Base-by-base conservation (phyloP, 352 stramenopile species). In the Globisporangium ultimum region DNA sequence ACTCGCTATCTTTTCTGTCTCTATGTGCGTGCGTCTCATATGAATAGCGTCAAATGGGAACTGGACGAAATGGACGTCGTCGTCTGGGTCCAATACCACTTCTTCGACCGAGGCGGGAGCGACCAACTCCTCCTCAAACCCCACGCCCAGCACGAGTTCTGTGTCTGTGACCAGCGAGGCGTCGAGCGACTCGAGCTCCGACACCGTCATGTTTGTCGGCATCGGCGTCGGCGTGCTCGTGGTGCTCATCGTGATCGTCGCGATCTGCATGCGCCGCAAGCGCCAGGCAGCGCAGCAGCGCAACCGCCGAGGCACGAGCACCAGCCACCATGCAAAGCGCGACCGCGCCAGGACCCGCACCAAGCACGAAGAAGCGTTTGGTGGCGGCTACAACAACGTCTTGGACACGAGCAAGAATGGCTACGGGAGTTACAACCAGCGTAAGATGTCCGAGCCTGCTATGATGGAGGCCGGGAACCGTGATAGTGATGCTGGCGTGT, bases 221-320 rank as follows among this genome's bases (percentile, higher is more conserved):
- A 88, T 88, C 47, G 76, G 74, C 12, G 68, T 80, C 17, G 80
- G 76, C 24, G 78, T 61, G 15, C 51, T 86, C n/a, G 47, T 88
- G 5, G 61, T 87, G 11, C 18, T 88, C 12, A 55, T 86, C 28
- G 60, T 88, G 28, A 32, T 86, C n/a, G n/a, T 74, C 34, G 63
- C 80, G 53, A 49, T 86, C 17, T 84, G 76, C 13, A 60, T 57
- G 40, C 72, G 75, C 24, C 69, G 76, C 43, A 84, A 84, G 55
- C 57, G 52, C 18, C 53, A 61, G 52, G 24, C 36, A 34, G 34
- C 28, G 28, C 28, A 36, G 28, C 28, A 36, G 28, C 28, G 28
- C 28, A 36, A 36, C 28, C 41, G 20, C 18, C 32, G 36, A 50
- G 49, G 28, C 60, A 67, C 60, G 48, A 42, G 46, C 42, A 72